Evolutionary conservation across 2,329 filamentous ascomycete genomes (phyloP), one percentile per base, ranked within the genome.

Genomic region (Magnaporthiopsis poae): DNA sequence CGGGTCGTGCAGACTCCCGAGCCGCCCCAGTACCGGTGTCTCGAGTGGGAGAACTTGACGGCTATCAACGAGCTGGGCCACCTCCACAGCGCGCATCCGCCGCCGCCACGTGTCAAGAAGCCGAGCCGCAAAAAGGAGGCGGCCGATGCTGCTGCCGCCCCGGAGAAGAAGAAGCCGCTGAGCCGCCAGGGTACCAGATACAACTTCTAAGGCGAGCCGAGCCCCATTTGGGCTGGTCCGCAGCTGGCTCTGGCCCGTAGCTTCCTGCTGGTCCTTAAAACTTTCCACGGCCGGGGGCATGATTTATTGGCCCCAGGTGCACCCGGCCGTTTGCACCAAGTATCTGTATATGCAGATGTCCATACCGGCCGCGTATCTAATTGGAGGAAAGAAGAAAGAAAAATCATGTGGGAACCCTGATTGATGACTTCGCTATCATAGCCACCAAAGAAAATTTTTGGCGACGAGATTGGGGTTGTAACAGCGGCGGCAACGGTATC

Each of bases 31-130:
- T 82, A 82, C 72, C 79, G 83, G 33, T 86, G 84, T 71, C 74
- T 83, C 65, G 75, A 76, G 61, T 86, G 84, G 83, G 75, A 81
- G 71, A 87, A 87, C 69, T 83, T 80, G 31, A 85, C 81, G 74
- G 84, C 83, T 7, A 70, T 85, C 56, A 82, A 86, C 35, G 82
- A 86, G 67, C 71, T 85, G 25, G 85, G 85, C 0, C 84, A 87
- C 67, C 73, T 86, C 52, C 85, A 87, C 73, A 83, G 81, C 68
- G 78, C 85, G 67, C 79, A 82, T 60, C 84, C 84, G 36, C 82
- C 83, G 9, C 82, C 83, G 59, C 61, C 65, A 8, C 77, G 82
- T 68, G 71, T 78, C 29, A 78, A 79, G 70, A 86, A 86, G 75
- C 79, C 81, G 69, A 79, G 77, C 21, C 86, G 84, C 74, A 79